These are phyloP conservation scores for Colletotrichum horii DNA, from an alignment of 2,329 filamentous ascomycete genomes.

Conservation along the genomic window DNA sequence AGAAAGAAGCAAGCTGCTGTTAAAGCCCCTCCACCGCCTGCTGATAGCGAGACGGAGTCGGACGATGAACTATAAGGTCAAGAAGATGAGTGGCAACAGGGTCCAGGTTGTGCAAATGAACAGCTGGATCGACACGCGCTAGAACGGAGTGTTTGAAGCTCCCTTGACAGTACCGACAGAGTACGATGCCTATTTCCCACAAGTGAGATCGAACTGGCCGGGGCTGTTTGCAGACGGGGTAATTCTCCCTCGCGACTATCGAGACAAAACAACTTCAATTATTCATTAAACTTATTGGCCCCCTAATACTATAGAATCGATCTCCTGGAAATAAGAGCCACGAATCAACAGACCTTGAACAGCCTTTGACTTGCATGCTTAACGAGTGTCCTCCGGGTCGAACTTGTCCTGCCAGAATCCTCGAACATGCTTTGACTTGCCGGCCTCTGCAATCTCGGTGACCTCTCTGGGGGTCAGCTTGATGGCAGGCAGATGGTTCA, in stretches of 20 bases:
- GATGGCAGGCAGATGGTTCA: constrained; percentile 56
- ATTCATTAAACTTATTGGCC: background rate
- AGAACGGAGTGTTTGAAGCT: background rate
- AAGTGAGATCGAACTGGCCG: background rate
- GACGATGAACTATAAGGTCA: constrained; percentile 57
- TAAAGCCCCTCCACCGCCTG: constrained; percentile 30
- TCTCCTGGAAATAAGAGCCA: background rate
- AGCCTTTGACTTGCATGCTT: constrained; percentile 9
- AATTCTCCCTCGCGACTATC: background rate
- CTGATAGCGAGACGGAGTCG: constrained; percentile 56
- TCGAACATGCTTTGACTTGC: constrained; percentile 65
- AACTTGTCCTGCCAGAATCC: constrained; percentile 63
- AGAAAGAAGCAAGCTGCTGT: constrained; percentile 32
- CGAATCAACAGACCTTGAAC: background rate
- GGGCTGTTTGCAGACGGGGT: background rate
- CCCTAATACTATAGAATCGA: background rate
- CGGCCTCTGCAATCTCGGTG: constrained; percentile 57
- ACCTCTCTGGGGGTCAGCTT: constrained; percentile 66
- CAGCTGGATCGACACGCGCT: background rate
- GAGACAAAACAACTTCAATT: background rate
- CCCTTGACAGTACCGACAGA: background rate
- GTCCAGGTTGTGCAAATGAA: background rate
- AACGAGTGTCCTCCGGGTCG: constrained; percentile 54
- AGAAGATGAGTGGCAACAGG: background rate
- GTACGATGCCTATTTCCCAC: background rate